Base-by-base conservation (phyloP, 2,329 filamentous ascomycete species). In the Sporothrix pseudoabietina region DNA sequence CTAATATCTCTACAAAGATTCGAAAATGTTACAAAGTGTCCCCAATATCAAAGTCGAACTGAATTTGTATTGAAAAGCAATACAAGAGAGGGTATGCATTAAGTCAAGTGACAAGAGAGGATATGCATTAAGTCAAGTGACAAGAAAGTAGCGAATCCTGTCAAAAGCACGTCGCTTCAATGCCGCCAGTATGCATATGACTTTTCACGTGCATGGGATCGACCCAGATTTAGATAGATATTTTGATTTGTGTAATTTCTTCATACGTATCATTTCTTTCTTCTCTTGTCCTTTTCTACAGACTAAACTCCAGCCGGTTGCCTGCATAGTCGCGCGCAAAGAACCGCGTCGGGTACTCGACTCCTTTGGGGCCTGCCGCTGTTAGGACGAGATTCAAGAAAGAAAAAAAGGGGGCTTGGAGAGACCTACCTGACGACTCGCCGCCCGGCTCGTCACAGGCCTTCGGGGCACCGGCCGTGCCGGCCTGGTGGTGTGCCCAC, bases 301-400 rank as follows among this genome's bases (percentile, higher is more conserved):
- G 71, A 71, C 82, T 86, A 76, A 88, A 88, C 77, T 88, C 86
- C 47, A 88, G 77, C 71, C 84, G 78, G 76, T 88, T 88, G 1
- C 87, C 86, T 0, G 85, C 85, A 79, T 83, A 88, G 75, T 88
- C 86, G 73, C 87, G 83, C 0, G 87, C 88, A 78, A 91, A 91
- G 79, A 91, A 91, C 16, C 89, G 82, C 49, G 80, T 82, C 0
- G 89, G 88, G 77, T 89, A 90, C 78, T 90, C 89, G 0, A 85
- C 84, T 0, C 87, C 88, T 77, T 87, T 82, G 0, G 82, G 80
- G 2, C 87, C 78, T 77, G 55, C 9, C 6, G 3, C 9, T 32
- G 85, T 85, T 19, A 71, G 69, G 4, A 41, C 32, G 47, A 22
- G 39, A 26, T 26, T 26, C 5, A 57, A 9, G 1, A 8, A 10